Evolutionary conservation across 2,329 filamentous ascomycete species (phyloP).

Genomic region (Fonsecaea nubica): DNA sequence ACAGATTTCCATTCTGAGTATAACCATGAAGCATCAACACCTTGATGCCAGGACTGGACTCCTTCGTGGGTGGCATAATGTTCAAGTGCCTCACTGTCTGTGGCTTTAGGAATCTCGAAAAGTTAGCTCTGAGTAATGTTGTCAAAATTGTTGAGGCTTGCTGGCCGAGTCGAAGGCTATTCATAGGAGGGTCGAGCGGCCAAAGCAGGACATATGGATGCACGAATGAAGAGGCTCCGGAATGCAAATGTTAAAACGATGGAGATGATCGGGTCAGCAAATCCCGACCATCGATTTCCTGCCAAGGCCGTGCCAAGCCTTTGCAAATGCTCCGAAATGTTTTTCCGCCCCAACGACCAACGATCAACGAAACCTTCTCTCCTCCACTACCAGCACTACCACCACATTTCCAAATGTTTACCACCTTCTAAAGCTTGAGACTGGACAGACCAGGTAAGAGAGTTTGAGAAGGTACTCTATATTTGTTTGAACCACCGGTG

Average conservation of each 20-base stretch:
- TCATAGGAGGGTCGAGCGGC: slow-evolving; percentile 12
- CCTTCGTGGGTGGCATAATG: slow-evolving; percentile 32
- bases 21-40: slow-evolving; percentile 85
- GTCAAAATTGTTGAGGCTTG: slow-evolving; percentile 1
- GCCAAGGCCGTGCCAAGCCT: slow-evolving; percentile 1
- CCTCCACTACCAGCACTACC: background rate
- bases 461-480: background rate
- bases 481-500: background rate
- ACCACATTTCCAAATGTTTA: background rate
- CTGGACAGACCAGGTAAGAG: background rate
- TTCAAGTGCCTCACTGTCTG: slow-evolving; percentile 16
- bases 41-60: slow-evolving; percentile 52
- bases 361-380: background rate
- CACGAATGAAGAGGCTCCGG: slow-evolving; percentile 3
- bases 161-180: slow-evolving; percentile 13
- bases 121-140: background rate
- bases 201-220: background rate
- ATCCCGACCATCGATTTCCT: background rate
- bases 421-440: background rate
- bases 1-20: slow-evolving; percentile 86
- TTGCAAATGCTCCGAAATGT: background rate
- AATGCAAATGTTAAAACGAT: background rate
- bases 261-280: background rate
- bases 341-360: background rate
- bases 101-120: background rate